These are phyloP conservation scores for Vachellia pachyceras DNA, from an alignment of 306 rosid species.

Conservation along the genomic window DNA sequence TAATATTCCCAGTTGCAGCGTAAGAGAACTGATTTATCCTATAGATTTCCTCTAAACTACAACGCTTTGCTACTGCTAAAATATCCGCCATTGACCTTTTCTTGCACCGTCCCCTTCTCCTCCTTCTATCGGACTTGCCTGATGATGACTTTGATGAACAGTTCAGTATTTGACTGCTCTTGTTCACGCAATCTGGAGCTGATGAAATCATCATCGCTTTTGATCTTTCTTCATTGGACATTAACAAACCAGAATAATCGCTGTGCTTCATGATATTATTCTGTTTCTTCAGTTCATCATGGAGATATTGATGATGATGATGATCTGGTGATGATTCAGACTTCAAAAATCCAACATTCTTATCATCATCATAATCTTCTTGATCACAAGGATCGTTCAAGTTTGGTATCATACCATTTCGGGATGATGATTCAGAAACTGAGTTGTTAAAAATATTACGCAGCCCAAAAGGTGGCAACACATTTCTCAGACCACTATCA, in stretches of 20 bases:
- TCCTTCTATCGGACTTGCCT: conserved; percentile 37
- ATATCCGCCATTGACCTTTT: conserved; percentile 58
- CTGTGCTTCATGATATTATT: conserved; percentile 14
- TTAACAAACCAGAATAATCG: conserved; percentile 27
- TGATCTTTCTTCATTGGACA: conserved; percentile 36
- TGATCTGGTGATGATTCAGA: conserved; percentile 15
- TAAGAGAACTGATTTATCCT: conserved; percentile 44
- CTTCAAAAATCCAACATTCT: conserved; percentile 30
- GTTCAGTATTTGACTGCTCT: conserved; percentile 8
- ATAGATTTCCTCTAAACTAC: conserved; percentile 49
- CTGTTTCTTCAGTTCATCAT: conserved; percentile 8
- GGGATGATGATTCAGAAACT: conserved; percentile 38
- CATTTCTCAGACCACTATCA: conserved; percentile 51
- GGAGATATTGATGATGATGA: not conserved
- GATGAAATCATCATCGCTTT: conserved; percentile 28
- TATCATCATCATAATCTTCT: conserved; percentile 33
- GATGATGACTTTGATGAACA: conserved; percentile 12
- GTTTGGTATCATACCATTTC: conserved; percentile 31
- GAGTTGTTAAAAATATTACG: conserved; percentile 6
- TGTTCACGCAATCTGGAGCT: not conserved
- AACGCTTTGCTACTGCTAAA: conserved; percentile 51
- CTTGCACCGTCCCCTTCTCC: conserved; percentile 51
- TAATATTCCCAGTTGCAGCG: conserved; percentile 31
- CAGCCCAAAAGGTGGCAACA: conserved; percentile 57
- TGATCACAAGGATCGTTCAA: conserved; percentile 28